Percentiles rank a stretch among this genome's conserved stretches.
Evolutionary conservation across 805 yeast genomes (phyloP).

Genomic region (Clavispora asparagi): DNA sequence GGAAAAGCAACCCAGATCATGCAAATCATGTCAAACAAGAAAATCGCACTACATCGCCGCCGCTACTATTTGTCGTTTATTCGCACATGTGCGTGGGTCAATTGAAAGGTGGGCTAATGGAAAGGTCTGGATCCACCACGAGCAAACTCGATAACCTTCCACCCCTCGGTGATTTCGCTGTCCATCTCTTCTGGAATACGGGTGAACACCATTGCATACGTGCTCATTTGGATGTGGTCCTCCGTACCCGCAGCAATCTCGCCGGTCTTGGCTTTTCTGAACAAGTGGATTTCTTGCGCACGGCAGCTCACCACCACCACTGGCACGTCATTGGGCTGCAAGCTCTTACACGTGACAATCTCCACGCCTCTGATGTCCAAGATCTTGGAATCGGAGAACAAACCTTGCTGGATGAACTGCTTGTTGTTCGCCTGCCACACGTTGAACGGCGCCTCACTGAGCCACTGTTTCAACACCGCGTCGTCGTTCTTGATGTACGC

Average conservation of each 20-base stretch:
- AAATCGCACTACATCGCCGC: too few relatives aligned
- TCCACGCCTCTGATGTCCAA: slow-evolving; percentile 95
- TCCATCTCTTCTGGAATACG: slow-evolving; percentile 89
- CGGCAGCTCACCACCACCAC: slow-evolving; percentile 91
- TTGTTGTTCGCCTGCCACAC: slow-evolving; percentile 92
- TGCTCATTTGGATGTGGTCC: slow-evolving; percentile 83
- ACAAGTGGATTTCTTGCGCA: slow-evolving; percentile 91
- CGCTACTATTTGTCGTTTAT: neutral
- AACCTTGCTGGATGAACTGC: slow-evolving; percentile 84
- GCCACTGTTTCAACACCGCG: slow-evolving; percentile 78
- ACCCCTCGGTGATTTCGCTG: slow-evolving; percentile 89
- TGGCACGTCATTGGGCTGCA: slow-evolving; percentile 89
- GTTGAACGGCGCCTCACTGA: slow-evolving; percentile 93
- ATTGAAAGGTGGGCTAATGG: slow-evolving; percentile 52
- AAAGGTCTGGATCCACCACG: slow-evolving; percentile 89
- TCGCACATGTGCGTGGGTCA: slow-evolving; percentile 8
- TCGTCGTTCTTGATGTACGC: slow-evolving; percentile 93
- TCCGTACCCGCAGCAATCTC: slow-evolving; percentile 95
- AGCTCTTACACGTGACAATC: slow-evolving; percentile 76
- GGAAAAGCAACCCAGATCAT: too few relatives aligned
- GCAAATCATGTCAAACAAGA: too few relatives aligned
- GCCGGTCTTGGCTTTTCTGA: slow-evolving; percentile 85
- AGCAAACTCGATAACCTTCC: slow-evolving; percentile 93
- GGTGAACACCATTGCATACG: slow-evolving; percentile 95
- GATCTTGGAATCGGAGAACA: slow-evolving; percentile 85